Conservation (phyloP, 495 filamentous ascomycete genomes). For the Neurospora hispaniola region DNA sequence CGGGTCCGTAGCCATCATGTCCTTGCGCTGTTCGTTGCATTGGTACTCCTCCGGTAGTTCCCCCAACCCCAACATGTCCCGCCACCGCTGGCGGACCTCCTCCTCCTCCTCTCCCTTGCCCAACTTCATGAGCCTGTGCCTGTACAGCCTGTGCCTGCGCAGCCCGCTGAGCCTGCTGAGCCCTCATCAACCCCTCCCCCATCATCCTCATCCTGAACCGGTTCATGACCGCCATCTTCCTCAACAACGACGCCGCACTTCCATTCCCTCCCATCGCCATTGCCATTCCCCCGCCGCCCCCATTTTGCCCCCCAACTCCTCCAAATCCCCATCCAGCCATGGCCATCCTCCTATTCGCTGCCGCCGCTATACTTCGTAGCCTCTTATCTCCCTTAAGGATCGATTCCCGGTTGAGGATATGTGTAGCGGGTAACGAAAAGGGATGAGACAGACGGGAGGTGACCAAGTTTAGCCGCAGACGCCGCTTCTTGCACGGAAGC, state of each 20-base stretch:
- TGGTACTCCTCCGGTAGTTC: background rate
- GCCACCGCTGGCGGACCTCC: no score
- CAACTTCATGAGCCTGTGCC: no score
- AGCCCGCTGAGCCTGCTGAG: constrained; percentile 4
- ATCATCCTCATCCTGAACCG: constrained; percentile 15
- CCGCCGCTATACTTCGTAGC: constrained; percentile 17
- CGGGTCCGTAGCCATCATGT: background rate
- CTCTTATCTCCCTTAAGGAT: constrained; percentile 38
- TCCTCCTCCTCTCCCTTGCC: no score
- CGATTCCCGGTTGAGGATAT: constrained; percentile 50
- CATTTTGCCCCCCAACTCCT: background rate
- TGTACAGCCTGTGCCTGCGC: background rate
- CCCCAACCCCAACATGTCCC: no score
- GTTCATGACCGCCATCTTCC: constrained; percentile 24
- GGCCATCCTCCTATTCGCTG: background rate
- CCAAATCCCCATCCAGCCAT: constrained; percentile 29
- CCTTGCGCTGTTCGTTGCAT: background rate
- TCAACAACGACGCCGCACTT: constrained; percentile 13
- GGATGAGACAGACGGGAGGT: constrained; percentile 60
- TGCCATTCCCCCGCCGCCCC: background rate
- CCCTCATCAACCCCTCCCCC: background rate
- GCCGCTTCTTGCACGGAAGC: constrained; percentile 53
- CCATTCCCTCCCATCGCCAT: background rate
- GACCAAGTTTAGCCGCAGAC: constrained; percentile 49
- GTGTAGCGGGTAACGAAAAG: constrained; percentile 56